These are phyloP conservation scores for Wickerhamomyces pijperi DNA, from an alignment of 805 yeast genomes.

Conservation along the genomic window DNA sequence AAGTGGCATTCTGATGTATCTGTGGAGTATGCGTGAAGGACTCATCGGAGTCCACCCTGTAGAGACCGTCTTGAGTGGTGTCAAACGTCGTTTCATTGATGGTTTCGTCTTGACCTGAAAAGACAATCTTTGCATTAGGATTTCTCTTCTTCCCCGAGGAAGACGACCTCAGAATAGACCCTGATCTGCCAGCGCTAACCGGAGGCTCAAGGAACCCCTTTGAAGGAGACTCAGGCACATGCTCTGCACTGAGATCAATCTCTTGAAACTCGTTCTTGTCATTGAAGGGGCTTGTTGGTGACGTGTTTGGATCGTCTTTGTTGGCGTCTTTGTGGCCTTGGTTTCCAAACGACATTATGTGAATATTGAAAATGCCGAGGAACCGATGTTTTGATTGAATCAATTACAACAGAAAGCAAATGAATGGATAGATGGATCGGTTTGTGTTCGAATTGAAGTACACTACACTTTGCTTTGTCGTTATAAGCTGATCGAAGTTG, in stretches of 20 bases:
- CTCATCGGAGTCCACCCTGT: constrained; percentile 11
- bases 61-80: constrained; percentile 6
- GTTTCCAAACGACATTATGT: not conserved
- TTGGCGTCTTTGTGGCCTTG: not conserved
- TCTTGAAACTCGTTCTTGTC: constrained; percentile 17
- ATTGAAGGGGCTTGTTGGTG: constrained; percentile 18
- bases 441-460: too few relatives aligned
- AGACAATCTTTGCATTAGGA: constrained; percentile 13
- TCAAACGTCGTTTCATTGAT: constrained; percentile 9
- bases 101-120: constrained; percentile 11
- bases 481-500: too few relatives aligned
- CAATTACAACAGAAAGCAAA: too few relatives aligned
- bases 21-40: constrained; percentile 18
- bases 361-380: too few relatives aligned
- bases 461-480: too few relatives aligned
- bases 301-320: constrained; percentile 8
- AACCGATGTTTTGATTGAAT: too few relatives aligned
- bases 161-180: constrained; percentile 15
- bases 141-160: constrained; percentile 8
- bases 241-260: constrained; percentile 8
- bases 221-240: not conserved
- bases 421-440: too few relatives aligned
- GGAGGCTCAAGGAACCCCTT: constrained; percentile 1
- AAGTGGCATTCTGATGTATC: constrained; percentile 13
- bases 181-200: constrained; percentile 8